Conservation (phyloP, 139 green algal genomes). For the Chlorella ohadii region DNA sequence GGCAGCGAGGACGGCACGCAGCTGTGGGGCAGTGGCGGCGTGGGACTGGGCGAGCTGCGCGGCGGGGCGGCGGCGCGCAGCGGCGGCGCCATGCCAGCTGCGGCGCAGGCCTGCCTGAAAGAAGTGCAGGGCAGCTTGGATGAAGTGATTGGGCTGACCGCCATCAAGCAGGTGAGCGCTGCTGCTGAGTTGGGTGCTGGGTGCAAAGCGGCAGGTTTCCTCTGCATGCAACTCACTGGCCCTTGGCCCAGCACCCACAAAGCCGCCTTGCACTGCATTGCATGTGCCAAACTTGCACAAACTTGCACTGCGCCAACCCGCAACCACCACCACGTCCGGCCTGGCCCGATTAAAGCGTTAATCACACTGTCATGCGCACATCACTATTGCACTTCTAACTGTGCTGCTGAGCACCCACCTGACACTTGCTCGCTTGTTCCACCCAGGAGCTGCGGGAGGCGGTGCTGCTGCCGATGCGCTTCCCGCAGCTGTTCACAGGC, state of each 20-base stretch:
- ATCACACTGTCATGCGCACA: too few species aligned
- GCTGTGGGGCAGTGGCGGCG: not conserved
- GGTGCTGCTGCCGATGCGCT: slow-evolving; percentile 58
- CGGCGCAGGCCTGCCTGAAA: slow-evolving; percentile 23
- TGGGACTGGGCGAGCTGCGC: not conserved
- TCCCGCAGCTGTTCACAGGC: slow-evolving; percentile 66
- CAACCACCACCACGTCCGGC: not conserved
- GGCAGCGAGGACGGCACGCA: not conserved
- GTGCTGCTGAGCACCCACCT: not conserved
- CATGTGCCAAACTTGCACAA: not conserved
- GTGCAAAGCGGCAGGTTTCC: too few species aligned
- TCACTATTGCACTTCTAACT: too few species aligned
- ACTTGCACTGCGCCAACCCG: not conserved
- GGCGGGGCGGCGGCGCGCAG: not conserved
- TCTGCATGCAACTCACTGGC: too few species aligned
- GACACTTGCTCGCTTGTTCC: slow-evolving; percentile 37
- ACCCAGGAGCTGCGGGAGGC: slow-evolving; percentile 59
- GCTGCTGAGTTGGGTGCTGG: not conserved
- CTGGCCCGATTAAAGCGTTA: too few species aligned
- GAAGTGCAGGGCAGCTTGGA: slow-evolving; percentile 45
- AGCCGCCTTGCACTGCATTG: not conserved
- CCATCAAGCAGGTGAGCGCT: slow-evolving; percentile 25
- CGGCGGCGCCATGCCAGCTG: not conserved
- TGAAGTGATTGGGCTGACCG: slow-evolving; percentile 56
- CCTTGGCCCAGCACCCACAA: not conserved